Conservation (phyloP, 129 eudicot species). For the Calendula officinalis region DNA sequence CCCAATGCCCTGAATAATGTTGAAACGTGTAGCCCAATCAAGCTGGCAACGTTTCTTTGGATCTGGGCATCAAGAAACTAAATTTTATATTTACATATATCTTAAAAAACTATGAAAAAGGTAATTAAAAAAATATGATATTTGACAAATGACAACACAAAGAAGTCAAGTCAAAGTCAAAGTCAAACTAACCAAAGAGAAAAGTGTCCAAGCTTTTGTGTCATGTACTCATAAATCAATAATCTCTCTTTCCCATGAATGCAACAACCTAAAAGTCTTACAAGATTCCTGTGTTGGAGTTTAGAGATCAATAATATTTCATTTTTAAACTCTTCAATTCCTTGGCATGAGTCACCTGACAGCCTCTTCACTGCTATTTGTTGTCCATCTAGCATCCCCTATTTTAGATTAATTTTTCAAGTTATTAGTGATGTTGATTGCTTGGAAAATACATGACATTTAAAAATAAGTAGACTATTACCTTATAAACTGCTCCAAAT, state of each 20-base stretch:
- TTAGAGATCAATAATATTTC: slow-evolving; percentile 35
- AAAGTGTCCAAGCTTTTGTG: slow-evolving; percentile 44
- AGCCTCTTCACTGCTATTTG: slow-evolving; percentile 43
- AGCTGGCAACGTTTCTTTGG: slow-evolving; percentile 20
- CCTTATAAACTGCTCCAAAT: slow-evolving; percentile 42
- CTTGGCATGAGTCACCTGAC: slow-evolving; percentile 34
- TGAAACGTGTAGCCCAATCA: slow-evolving; percentile 36
- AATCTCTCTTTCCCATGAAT: slow-evolving; percentile 39
- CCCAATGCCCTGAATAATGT: slow-evolving; percentile 35
- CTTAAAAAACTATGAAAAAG: too few species aligned
- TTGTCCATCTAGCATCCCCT: slow-evolving; percentile 42
- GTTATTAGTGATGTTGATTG: background rate
- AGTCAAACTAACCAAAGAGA: slow-evolving; percentile 33
- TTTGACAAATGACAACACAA: background rate
- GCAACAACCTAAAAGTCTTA: slow-evolving; percentile 37
- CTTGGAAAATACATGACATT: background rate
- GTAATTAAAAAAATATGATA: background rate
- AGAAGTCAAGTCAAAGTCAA: too few species aligned
- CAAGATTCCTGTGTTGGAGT: slow-evolving; percentile 45
- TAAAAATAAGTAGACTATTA: background rate
- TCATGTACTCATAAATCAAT: slow-evolving; percentile 39
- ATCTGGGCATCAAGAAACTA: slow-evolving; percentile 25
- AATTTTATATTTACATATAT: background rate
- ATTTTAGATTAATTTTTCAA: background rate
- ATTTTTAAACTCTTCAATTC: slow-evolving; percentile 39